Evolutionary conservation across 1,284 basidiomycete genomes (phyloP), one percentile per base, ranked within the genome.

Genomic region (Austroboletus rostrupii): DNA sequence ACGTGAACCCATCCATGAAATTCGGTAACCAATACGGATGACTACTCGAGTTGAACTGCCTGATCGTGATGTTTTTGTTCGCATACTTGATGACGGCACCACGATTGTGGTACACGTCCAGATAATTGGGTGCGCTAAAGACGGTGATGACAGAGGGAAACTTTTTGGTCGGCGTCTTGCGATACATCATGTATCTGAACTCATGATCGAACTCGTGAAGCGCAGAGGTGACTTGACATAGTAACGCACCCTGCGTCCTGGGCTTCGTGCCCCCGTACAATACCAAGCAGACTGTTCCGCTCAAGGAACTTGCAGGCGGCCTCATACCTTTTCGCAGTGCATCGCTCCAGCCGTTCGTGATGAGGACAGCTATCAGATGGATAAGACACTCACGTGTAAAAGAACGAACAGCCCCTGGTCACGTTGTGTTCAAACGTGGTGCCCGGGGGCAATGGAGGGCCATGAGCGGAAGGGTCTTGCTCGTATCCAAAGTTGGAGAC

Each of bases 1-100:
- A 99, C 1, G 96, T 98, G 69, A 99, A 99, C 35, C 92, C 96
- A 67, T 99, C 93, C 90, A 98, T 97, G 62, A 98, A 98, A 73
- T 98, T 99, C 3, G 96, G 96, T 37, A 99, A 74, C 85, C 86
- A 89, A 64, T 85, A 88, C 3, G 96, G 97, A 68, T 99, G 96
- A 29, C 88, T 81, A 36, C 83, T 90, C 60, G 89, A 90, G 71
- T 99, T 97, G 77, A 93, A 99, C 71, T 98, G 96, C 53, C 92
- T 79, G 59, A 97, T 96, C 43, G 95, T 98, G 76, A 99, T 97
- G 55, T 95, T 96, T 73, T 94, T 96, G 72, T 95, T 93, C 58
- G 93, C 93, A 66, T 99, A 98, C 73, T 97, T 98, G 71, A 99
- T 84, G 32, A 99, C 88, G 1, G 96, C 96, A 1, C 83, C 90